phyloP scores from a whole-genome alignment of 345 rosid genomes.

The Linum trigynum region DNA sequence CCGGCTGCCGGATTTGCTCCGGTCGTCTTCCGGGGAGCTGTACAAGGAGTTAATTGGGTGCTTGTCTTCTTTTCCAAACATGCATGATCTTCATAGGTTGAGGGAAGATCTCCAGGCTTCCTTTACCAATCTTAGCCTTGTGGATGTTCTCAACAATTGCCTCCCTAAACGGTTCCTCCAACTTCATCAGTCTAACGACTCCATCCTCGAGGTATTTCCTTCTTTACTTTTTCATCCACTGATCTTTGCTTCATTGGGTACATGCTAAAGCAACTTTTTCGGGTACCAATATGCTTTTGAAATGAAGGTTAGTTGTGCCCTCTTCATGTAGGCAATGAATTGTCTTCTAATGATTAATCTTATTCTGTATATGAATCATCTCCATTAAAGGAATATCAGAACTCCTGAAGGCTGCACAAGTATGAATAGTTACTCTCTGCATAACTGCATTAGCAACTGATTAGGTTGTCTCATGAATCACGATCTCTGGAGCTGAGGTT shows the following conservation, averaged over 20 bases:
- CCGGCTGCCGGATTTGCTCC: conserved; percentile 26
- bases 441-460: not conserved
- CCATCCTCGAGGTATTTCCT: conserved; percentile 59
- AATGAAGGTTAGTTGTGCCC: too few relatives aligned
- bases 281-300: too few relatives aligned
- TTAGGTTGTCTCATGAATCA: not conserved
- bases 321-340: too few relatives aligned
- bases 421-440: not conserved
- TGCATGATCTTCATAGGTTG: conserved; percentile 48
- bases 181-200: conserved; percentile 57
- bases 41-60: conserved; percentile 46
- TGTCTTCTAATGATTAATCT: not conserved
- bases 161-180: conserved; percentile 67
- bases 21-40: conserved; percentile 43
- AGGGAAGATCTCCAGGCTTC: conserved; percentile 31
- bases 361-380: too few relatives aligned
- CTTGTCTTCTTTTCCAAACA: conserved; percentile 58
- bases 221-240: not conserved
- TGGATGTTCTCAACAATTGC: conserved; percentile 74
- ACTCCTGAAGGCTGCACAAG: not conserved
- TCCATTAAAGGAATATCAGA: not conserved
- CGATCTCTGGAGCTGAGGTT: too few relatives aligned
- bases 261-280: too few relatives aligned
- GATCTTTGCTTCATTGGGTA: not conserved
- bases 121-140: conserved; percentile 50